Evolutionary conservation across 1,284 basidiomycete genomes (phyloP), one percentile per base, ranked within the genome.

Genomic region (Pseudozyma flocculosa): DNA sequence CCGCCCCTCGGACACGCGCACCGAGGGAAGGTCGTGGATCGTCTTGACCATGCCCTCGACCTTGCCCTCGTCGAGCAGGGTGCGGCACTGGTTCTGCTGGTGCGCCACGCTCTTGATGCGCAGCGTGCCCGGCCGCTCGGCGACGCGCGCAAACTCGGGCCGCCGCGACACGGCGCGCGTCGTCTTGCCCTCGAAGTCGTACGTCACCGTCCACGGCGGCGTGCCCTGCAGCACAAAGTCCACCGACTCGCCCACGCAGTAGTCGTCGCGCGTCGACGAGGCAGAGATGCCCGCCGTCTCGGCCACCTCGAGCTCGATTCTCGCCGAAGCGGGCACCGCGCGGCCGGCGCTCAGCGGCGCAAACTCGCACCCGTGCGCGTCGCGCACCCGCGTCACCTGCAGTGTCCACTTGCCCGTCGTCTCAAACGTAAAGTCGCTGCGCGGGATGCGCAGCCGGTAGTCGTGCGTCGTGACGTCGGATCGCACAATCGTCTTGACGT

Each of bases 201-300:
- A 92, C 86, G 87, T 86, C 51, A 98, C 86, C 5, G 86, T 88
- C 92, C 94, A 98, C 2, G 94, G 93, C n/a, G 93, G 87, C 42
- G 86, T 89, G 46, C 94, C 94, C 79, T 96, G 92, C 18, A 98
- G 82, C 72, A 93, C 86, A 82, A 94, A 97, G 64, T 92, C 90
- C 11, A 90, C 84, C 43, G 85, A 83, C 68, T 97, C 93, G 23
- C 93, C 94, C 10, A 92, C 88, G 78, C 94, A 98, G 67, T 89
- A 87, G 78, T 97, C 87, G 61, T 83, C 82, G 45, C 86, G 84
- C 40, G 87, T 82, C 62, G 88, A 88, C 61, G 91, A 85, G 0
- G 92, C 86, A 32, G 92, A 84, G 55, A 98, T 93, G 10, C 90
- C 86, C 9, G 94, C 94, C 2, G 90, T 92, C 79, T 97, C 94